These are phyloP conservation scores for Zizania palustris DNA, from an alignment of 202 grass and related monocot genomes.

Conservation along the genomic window DNA sequence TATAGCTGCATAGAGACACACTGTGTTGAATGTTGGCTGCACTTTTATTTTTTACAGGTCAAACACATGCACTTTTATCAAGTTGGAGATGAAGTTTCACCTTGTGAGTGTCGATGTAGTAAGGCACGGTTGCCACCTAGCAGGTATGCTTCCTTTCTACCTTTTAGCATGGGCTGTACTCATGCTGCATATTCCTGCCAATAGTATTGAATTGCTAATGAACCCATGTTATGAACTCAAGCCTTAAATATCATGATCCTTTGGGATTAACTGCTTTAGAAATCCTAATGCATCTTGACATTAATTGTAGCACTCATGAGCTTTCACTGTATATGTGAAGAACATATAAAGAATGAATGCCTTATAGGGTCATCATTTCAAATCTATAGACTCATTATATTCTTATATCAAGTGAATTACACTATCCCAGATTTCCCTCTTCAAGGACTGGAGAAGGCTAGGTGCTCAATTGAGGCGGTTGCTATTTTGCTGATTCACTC, in stretches of 20 bases:
- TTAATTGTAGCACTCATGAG: background rate
- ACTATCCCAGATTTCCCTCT: background rate
- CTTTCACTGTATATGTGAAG: background rate
- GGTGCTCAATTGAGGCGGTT: conserved; percentile 6
- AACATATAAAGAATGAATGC: conserved; percentile 26
- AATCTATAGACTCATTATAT: background rate
- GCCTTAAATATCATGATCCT: background rate
- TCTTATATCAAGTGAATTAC: background rate
- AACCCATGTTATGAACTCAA: conserved; percentile 5
- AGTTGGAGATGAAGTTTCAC: conserved; percentile 75
- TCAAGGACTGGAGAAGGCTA: background rate
- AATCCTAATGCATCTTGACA: background rate
- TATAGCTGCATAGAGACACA: background rate
- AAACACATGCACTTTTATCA: conserved; percentile 98
- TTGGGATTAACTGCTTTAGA: background rate
- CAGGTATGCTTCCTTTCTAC: conserved; percentile 55
- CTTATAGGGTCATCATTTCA: background rate
- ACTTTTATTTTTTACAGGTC: conserved; percentile 56
- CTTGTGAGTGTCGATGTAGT: conserved; percentile 91
- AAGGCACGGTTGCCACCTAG: conserved; percentile 83
- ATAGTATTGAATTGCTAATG: conserved; percentile 26
- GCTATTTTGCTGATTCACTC: background rate
- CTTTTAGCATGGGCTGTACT: background rate
- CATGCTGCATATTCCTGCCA: conserved; percentile 14
- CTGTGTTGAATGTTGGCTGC: conserved; percentile 25